Conservation (phyloP, 495 filamentous ascomycete genomes). For the Annulohypoxylon nitens region DNA sequence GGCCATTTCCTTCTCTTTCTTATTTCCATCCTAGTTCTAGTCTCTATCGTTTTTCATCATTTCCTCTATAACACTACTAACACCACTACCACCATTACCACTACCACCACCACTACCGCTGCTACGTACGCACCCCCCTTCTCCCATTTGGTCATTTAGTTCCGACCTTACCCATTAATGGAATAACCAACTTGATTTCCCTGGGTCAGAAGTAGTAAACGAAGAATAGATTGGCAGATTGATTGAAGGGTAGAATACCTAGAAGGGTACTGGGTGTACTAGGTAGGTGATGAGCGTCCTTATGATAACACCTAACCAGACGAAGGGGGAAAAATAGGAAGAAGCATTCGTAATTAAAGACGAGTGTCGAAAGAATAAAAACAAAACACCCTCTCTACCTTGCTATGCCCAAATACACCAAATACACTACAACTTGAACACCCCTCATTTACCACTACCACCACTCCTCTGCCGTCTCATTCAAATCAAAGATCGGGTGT, state of each 20-base stretch:
- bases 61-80: not conserved
- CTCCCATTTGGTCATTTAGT: conserved; percentile 17
- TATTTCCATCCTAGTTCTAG: conserved; percentile 14
- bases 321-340: not conserved
- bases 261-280: not conserved
- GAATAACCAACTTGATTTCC: conserved; percentile 26
- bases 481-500: conserved; percentile 35
- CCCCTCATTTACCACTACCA: conserved; percentile 24
- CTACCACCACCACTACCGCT: not conserved
- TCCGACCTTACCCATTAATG: conserved; percentile 30
- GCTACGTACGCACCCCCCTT: conserved; percentile 16
- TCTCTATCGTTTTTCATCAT: conserved; percentile 4
- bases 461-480: conserved; percentile 16
- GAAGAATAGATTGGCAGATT: conserved; percentile 15
- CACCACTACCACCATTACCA: not conserved
- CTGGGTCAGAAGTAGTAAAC: conserved; percentile 1
- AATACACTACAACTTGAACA: not conserved
- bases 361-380: conserved; percentile 6
- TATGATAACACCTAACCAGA: conserved; percentile 12
- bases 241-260: not conserved
- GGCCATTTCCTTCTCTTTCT: conserved; percentile 3
- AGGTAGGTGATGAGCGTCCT: not conserved
- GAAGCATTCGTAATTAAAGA: conserved; percentile 9
- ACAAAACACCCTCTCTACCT: conserved; percentile 5
- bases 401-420: not conserved